These are phyloP conservation scores for Microbotryomycetes sp. DNA, from an alignment of 1,284 basidiomycete species.

Conservation along the genomic window DNA sequence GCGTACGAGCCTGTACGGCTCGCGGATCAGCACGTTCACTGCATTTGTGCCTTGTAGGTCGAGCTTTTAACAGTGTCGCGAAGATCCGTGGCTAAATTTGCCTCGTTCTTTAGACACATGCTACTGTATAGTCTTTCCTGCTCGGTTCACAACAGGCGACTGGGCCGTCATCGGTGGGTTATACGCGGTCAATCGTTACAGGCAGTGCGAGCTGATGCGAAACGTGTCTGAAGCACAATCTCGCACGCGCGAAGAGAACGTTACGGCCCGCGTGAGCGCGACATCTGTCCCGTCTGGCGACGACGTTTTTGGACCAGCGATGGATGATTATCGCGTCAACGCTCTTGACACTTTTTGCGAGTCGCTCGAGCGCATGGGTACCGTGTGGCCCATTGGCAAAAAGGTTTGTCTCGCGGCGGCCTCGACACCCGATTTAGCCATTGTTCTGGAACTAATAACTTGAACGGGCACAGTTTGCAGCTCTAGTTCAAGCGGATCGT, in stretches of 20 bases:
- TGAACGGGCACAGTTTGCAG: background rate
- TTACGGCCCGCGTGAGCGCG: conserved; percentile 6
- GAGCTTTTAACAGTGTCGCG: no score
- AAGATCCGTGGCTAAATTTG: no score
- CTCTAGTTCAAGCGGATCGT: background rate
- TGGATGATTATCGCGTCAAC: conserved; percentile 14
- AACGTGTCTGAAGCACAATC: conserved; percentile 2
- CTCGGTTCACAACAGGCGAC: conserved; percentile 27
- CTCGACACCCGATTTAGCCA: no score
- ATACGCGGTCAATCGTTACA: background rate
- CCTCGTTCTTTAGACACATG: conserved; percentile 9
- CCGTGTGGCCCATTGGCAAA: conserved; percentile 20
- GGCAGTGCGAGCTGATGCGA: background rate
- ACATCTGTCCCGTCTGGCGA: conserved; percentile 15
- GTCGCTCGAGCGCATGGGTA: conserved; percentile 23
- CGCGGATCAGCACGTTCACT: conserved; percentile 19
- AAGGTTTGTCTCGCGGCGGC: conserved; percentile 6
- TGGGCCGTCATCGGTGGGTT: conserved; percentile 19
- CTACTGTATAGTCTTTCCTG: conserved; percentile 24
- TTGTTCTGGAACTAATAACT: no score
- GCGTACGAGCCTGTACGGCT: conserved; percentile 14
- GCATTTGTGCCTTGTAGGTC: conserved; percentile 24
- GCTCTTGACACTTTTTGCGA: conserved; percentile 21
- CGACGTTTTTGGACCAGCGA: conserved; percentile 23
- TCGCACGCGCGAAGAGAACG: conserved; percentile 20